These are phyloP conservation scores for Kockovaella imperatae DNA, from an alignment of 768 basidiomycete species.

Conservation along the genomic window DNA sequence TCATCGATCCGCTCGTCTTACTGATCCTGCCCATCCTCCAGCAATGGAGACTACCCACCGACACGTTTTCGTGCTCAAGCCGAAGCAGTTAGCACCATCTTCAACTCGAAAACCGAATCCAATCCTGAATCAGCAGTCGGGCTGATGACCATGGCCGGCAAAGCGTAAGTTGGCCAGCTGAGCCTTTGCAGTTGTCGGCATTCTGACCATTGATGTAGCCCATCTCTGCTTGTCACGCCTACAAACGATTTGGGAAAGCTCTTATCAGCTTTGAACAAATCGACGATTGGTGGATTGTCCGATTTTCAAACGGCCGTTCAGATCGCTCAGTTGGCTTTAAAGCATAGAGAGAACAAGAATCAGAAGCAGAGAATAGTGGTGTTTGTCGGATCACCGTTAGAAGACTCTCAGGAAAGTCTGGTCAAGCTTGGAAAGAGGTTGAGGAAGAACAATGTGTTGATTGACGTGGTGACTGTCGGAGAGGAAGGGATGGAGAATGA, in stretches of 20 bases:
- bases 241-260: conserved; percentile 92
- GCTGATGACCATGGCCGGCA: conserved; percentile 95
- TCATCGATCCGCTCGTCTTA: not conserved
- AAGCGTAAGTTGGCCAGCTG: conserved; percentile 57
- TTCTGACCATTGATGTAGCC: conserved; percentile 50
- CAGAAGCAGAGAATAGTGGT: conserved; percentile 91
- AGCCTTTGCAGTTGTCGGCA: not conserved
- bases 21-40: conserved; percentile 46
- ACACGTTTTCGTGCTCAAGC: conserved; percentile 77
- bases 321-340: conserved; percentile 89
- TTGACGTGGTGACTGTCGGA: conserved; percentile 85
- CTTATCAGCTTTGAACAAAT: conserved; percentile 62
- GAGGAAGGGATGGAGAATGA: conserved; percentile 60
- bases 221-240: conserved; percentile 92
- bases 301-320: conserved; percentile 86
- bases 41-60: conserved; percentile 41
- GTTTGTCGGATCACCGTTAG: conserved; percentile 82
- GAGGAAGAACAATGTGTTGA: conserved; percentile 97
- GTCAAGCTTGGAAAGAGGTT: conserved; percentile 88
- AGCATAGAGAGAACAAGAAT: conserved; percentile 98
- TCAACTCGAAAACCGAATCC: conserved; percentile 85
- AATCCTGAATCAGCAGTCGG: conserved; percentile 98
- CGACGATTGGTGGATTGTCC: conserved; percentile 68
- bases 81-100: conserved; percentile 82
- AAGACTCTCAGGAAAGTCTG: conserved; percentile 69